Base-by-base conservation (phyloP, 2,329 filamentous ascomycete species). In the Tolypocladium endophyticum region DNA sequence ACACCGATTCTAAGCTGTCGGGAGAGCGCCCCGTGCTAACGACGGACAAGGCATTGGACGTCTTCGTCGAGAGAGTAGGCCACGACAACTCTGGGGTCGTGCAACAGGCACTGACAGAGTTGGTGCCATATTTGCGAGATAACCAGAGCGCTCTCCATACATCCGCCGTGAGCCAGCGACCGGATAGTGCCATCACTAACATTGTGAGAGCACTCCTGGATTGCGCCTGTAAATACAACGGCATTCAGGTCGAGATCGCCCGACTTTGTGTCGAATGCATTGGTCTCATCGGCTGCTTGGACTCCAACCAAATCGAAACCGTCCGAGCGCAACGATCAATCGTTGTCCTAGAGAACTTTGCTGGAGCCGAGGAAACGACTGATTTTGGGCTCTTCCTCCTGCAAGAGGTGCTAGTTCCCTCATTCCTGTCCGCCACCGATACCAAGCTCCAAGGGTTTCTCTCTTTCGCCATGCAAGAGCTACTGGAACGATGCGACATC, bases 401-500 rank as follows among this genome's bases (percentile, higher is more conserved):
- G 20, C 88, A 96, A 67, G 83, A 95, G 69, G 88, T 96, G 9
- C 78, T 99, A 14, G 91, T 97, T 33, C 92, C 92, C 62, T 88
- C 92, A 0, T 99, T 99, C 69, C 78, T 96, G 52, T 96, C 93
- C 1, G 89, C 90, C 1, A 94, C 89, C 0, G 95, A 97, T 70
- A 89, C 92, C 2, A 87, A 86, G 64, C 82, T 92, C 7, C 94
- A 97, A 72, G 92, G 92, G 0, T 96, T 95, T 69, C 80, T 99
- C 23, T 93, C 93, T 1, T 99, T 89, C 73, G 90, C 88, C 2
- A 97, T 99, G 86, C 94, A 99, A 72, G 88, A 96, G 67, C 81
- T 97, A 47, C 81, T 97, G 4, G 86, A 87, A 53, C 85, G 87
- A 64, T 90, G 89, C 68, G 87, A 88, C 35, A 87, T 97, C 68